Conservation (phyloP, 1,284 basidiomycete genomes). For the Volvariella surrecta region DNA sequence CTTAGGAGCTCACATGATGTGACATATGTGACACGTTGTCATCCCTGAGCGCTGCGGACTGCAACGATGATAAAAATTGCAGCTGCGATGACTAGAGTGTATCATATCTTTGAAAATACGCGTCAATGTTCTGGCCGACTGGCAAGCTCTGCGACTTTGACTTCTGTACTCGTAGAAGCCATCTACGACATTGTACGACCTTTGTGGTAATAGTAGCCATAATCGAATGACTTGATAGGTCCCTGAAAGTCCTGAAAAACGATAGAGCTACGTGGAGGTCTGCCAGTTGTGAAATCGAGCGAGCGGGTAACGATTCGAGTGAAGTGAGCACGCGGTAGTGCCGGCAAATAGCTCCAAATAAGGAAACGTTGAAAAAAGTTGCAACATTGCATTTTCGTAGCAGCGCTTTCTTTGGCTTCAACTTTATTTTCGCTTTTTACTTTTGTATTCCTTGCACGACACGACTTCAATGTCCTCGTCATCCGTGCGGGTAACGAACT, state of each 20-base stretch:
- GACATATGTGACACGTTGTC: neutral
- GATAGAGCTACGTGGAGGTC: neutral
- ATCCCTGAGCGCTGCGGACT: neutral
- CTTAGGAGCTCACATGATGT: constrained; percentile 1
- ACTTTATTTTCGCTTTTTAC: neutral
- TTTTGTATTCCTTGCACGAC: neutral
- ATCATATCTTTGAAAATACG: too few relatives aligned
- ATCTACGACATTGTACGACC: too few relatives aligned
- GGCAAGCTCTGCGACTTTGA: too few relatives aligned
- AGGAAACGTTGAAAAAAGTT: neutral
- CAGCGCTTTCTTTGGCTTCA: neutral
- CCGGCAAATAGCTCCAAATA: constrained; percentile 1
- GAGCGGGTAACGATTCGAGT: neutral
- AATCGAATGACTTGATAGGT: neutral
- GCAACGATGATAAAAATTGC: too few relatives aligned
- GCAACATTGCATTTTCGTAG: neutral
- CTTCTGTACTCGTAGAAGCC: too few relatives aligned
- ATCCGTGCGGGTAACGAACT: constrained; percentile 48
- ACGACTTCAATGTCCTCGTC: constrained; percentile 26
- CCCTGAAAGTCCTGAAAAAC: neutral
- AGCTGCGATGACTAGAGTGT: too few relatives aligned
- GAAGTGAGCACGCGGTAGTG: neutral
- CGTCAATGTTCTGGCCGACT: too few relatives aligned
- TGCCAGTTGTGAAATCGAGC: neutral
- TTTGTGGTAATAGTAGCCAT: neutral